phyloP scores from a whole-genome alignment of 768 basidiomycete species.

The Tulasnella calospora region DNA sequence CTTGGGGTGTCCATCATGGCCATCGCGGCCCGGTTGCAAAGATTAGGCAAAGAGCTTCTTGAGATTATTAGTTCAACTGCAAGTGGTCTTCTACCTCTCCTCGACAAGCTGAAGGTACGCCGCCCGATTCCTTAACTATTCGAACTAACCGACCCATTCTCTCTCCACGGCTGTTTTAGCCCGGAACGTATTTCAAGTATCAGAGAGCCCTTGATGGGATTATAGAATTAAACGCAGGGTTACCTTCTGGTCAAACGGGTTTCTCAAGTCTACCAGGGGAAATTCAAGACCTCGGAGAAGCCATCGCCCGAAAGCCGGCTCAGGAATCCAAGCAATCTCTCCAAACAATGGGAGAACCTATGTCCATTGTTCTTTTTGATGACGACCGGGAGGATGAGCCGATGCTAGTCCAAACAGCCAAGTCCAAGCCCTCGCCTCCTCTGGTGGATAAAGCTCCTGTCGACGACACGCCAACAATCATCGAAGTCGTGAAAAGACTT shows the following conservation, averaged over 20 bases:
- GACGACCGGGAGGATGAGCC: constrained; percentile 6
- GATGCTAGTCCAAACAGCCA: background rate
- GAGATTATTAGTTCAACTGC: background rate
- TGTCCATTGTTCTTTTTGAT: background rate
- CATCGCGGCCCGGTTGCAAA: constrained; percentile 7
- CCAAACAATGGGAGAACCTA: background rate
- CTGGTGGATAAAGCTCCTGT: background rate
- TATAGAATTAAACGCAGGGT: background rate
- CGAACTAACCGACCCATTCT: background rate
- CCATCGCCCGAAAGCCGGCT: background rate
- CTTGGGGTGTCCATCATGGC: constrained; percentile 9
- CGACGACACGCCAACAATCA: background rate
- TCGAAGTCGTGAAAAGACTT: background rate
- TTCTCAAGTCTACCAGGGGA: background rate
- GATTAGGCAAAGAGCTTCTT: constrained; percentile 1
- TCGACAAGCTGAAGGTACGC: constrained; percentile 2
- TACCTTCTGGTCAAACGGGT: background rate
- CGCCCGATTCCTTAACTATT: background rate
- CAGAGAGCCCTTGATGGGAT: background rate
- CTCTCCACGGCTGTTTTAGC: background rate
- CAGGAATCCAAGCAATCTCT: background rate
- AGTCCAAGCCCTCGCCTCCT: too few species aligned
- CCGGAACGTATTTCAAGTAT: background rate
- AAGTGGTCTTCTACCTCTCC: background rate
- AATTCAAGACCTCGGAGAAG: background rate